A percentile compares a stretch with the other conserved stretches of the same genome.
phyloP scores from a whole-genome alignment of 352 stramenopile genomes.

The Phytopythium delawarense region DNA sequence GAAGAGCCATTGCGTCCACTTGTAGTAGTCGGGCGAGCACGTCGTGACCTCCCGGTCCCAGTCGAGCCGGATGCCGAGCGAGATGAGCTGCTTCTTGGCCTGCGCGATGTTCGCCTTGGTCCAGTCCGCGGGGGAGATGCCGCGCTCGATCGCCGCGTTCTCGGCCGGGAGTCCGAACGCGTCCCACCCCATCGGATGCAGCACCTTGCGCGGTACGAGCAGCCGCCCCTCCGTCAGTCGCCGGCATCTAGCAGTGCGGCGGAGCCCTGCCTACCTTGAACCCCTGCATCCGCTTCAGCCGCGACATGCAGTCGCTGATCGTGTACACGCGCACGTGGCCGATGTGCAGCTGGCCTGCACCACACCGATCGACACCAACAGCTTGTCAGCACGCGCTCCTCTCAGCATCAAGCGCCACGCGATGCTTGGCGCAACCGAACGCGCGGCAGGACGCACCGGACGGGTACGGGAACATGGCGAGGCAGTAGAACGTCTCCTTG shows the following conservation, averaged over 20 bases:
- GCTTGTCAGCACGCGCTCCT: not conserved
- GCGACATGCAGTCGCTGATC: slow-evolving; percentile 97
- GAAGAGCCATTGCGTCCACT: slow-evolving; percentile 99
- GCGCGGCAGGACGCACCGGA: slow-evolving; percentile 56
- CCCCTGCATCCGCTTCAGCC: slow-evolving; percentile 96
- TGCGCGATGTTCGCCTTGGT: slow-evolving; percentile 97
- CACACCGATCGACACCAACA: not conserved
- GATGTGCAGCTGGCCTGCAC: slow-evolving; percentile 92
- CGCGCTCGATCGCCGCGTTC: slow-evolving; percentile 98
- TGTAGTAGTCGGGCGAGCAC: slow-evolving; percentile 96
- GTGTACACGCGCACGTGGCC: slow-evolving; percentile 99
- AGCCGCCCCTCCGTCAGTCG: not conserved
- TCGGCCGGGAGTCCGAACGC: slow-evolving; percentile 99
- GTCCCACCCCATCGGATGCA: slow-evolving; percentile 99
- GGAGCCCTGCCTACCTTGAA: slow-evolving; percentile 67
- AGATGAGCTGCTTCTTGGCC: slow-evolving; percentile 95
- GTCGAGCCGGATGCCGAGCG: slow-evolving; percentile 97
- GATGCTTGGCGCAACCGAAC: not conserved
- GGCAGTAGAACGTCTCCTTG: slow-evolving; percentile 83
- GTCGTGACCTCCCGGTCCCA: slow-evolving; percentile 98
- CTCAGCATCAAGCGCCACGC: too few species aligned
- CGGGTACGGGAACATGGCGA: slow-evolving; percentile 99
- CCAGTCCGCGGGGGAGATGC: slow-evolving; percentile 93
- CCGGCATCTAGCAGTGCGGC: not conserved
- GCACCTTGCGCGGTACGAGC: slow-evolving; percentile 42